Evolutionary conservation across 176 grass and related monocot genomes (phyloP), one percentile per base, ranked within the genome.

Genomic region (Chloris gayana): DNA sequence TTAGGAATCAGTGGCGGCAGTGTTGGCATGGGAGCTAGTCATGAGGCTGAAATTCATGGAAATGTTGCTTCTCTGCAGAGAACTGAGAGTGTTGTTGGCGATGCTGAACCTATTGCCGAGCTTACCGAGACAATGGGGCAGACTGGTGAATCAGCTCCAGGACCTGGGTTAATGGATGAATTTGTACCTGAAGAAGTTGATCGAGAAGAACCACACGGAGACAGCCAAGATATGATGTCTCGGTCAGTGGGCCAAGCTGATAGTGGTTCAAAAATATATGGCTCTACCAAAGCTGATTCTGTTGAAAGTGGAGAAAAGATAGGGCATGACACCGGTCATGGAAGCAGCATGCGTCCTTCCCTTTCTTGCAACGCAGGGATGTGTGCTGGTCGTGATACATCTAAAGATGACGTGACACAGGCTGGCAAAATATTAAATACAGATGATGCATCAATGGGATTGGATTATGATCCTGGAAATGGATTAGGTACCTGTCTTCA

Each of bases 21-120:
- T 70, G 92, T 98, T 64, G 96, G 96, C 71, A 98, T 98, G 96
- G 96, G 96, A 73, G 88, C 90, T 45, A 98, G 96, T 79, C 90
- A 98, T 65, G 96, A 98, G 72, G 96, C 96, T 76, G 96, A 98
- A 85, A 98, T 95, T 81, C 96, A 98, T 89, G 96, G 96, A 50
- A 86, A 88, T 76, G 96, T 89, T 76, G 81, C 83, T 67, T 97
- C 91, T 86, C 79, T 93, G 72, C 92, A 98, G 73, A 94, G 90
- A 80, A n/a, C 96, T 32, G 82, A 91, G 54, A 94, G 92, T 84
- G 77, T 86, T 89, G 92, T 93, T 66, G 96, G 86, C 72, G 96
- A 95, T 81, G 90, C 79, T 21, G 96, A 98, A 89, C 92, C 92
- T 51, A 72, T 88, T 76, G 69, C 96, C 42, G 96, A 98, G 75